These are phyloP conservation scores for Lasiosphaeriaceae sp. DNA, from an alignment of 495 filamentous ascomycete species.

Conservation along the genomic window DNA sequence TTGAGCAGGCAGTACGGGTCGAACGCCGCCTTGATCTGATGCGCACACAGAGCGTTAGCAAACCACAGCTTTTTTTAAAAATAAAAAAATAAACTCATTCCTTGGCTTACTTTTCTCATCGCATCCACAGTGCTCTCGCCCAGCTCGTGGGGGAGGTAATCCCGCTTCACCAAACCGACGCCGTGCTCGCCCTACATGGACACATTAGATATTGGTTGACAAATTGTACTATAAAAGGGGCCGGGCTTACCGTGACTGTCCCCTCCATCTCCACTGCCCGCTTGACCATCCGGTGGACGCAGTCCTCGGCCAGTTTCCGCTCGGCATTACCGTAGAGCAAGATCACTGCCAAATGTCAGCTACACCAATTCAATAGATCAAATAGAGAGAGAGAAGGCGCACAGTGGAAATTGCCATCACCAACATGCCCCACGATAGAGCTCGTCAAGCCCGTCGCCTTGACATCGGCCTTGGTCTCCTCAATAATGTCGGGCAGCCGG, in stretches of 20 bases:
- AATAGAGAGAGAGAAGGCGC: conserved; percentile 17
- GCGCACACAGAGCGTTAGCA: neutral
- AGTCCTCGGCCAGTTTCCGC: conserved; percentile 57
- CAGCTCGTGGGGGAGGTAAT: conserved; percentile 72
- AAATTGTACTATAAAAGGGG: neutral
- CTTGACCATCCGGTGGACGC: conserved; percentile 82
- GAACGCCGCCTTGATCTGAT: conserved; percentile 62
- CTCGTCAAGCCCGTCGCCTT: conserved; percentile 61
- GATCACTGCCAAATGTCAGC: conserved; percentile 46
- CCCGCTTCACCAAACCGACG: conserved; percentile 75
- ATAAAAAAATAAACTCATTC: neutral
- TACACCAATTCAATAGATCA: neutral
- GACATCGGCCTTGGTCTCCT: conserved; percentile 72
- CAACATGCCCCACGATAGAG: conserved; percentile 77
- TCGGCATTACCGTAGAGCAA: conserved; percentile 67
- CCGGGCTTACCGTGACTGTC: conserved; percentile 58
- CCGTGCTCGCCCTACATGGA: conserved; percentile 65
- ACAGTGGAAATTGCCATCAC: conserved; percentile 83
- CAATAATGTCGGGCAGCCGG: conserved; percentile 68
- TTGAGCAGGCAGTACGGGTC: conserved; percentile 77
- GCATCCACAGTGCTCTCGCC: conserved; percentile 68
- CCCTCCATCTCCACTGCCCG: conserved; percentile 78
- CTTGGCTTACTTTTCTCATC: conserved; percentile 62
- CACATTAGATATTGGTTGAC: neutral
- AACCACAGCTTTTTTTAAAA: too few species aligned